A percentile compares a stretch with the other conserved stretches of the same genome.
Conservation (phyloP, 108 stramenopile genomes). For the Tribonema minus region DNA sequence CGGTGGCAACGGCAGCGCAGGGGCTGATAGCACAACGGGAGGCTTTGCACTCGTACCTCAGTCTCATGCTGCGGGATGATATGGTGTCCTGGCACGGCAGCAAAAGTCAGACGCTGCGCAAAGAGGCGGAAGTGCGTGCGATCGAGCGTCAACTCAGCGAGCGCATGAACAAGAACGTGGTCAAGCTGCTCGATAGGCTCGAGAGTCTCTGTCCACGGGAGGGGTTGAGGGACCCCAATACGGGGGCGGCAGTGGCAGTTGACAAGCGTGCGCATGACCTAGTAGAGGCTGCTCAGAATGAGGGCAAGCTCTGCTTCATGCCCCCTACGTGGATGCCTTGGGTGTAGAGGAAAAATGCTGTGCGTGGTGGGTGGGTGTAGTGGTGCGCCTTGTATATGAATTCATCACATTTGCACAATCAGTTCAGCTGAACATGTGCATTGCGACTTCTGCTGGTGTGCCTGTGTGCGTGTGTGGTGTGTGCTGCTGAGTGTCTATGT, state of each 20-base stretch:
- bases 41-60: constrained; percentile 29
- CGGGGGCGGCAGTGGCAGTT: constrained; percentile 13
- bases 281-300: constrained; percentile 16
- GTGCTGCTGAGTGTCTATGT: too few species aligned
- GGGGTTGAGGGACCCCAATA: background rate
- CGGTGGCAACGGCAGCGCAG: constrained; percentile 36
- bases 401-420: too few species aligned
- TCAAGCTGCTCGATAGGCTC: constrained; percentile 30
- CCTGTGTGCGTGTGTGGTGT: too few species aligned
- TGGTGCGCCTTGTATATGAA: too few species aligned
- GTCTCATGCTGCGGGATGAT: constrained; percentile 41
- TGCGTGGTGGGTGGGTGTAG: too few species aligned
- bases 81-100: constrained; percentile 41
- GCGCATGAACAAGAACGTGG: constrained; percentile 38
- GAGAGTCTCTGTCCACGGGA: constrained; percentile 8
- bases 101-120: constrained; percentile 20
- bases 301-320: constrained; percentile 26
- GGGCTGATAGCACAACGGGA: constrained; percentile 37
- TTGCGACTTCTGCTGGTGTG: too few species aligned
- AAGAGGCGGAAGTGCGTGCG: constrained; percentile 7
- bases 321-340: constrained; percentile 23
- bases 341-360: background rate
- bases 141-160: constrained; percentile 40
- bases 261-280: constrained; percentile 33
- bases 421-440: too few species aligned